Evolutionary conservation across 1,284 basidiomycete genomes (phyloP), one percentile per base, ranked within the genome.

Genomic region (Lignosus rhinocerotis): DNA sequence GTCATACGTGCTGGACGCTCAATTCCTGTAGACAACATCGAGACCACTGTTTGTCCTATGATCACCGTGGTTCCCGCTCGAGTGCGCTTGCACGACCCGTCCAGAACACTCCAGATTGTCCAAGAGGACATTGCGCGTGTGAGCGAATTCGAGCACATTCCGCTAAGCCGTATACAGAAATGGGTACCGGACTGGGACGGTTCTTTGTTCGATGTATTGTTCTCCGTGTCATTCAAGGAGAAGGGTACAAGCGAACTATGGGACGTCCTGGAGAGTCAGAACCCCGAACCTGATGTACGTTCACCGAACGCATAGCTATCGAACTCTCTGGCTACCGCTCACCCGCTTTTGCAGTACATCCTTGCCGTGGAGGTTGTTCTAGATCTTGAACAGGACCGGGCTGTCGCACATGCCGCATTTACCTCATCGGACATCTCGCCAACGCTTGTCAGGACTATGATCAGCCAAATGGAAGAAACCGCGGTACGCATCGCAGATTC

Each of bases 1-100:
- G 72, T 78, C 21, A 76, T 82, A 46, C 78, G 80, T 25, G 78
- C 80, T 33, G 81, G 81, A 9, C 72, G 80, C 10, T 66, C 81
- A 12, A 66, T 79, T 36, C 74, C 78, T 21, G 66, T 80, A 2
- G 75, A 77, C 25, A 62, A 71, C 41, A 69, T 78, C 48, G 76
- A 78, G 56, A 64, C 63, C 31, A 76, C 76, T 2, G 66, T 76
- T 41, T 76, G 66, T 51, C 80, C 80, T 5, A 69, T 78, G 33
- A 69, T 82, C 19, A 74, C 76, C 25, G 74, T 81, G 5, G 69
- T 80, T n/a, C 80, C 80, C 3, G 68, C 72, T 10, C 70, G 78
- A 21, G 69, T 81, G 34, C 70, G 73, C 43, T 70, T 78, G 31
- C 55, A 56, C 34, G 61, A 62, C 17, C 56, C 67, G 10, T 64